These are phyloP conservation scores for Rhynchosporium secalis DNA, from an alignment of 2,329 filamentous ascomycete species.

Conservation along the genomic window DNA sequence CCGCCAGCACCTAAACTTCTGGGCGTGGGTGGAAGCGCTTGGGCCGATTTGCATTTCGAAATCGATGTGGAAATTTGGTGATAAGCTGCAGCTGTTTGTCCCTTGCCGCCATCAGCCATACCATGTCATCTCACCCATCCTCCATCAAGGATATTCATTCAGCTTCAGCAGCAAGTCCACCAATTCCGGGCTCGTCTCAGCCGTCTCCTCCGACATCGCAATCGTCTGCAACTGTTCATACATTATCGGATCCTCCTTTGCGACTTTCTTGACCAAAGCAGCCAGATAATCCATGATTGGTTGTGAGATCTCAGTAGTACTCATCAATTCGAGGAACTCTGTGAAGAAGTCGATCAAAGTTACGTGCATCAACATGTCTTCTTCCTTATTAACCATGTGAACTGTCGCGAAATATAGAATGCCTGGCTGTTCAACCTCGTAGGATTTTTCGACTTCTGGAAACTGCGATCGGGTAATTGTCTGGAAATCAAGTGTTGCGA, in stretches of 20 bases:
- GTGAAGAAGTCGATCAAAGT: constrained; percentile 39
- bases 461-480: constrained; percentile 34
- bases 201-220: constrained; percentile 21
- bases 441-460: constrained; percentile 34
- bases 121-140: not conserved
- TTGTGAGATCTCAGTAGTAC: constrained; percentile 33
- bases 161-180: constrained; percentile 34
- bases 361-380: constrained; percentile 41
- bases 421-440: constrained; percentile 30
- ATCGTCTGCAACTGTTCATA: constrained; percentile 37
- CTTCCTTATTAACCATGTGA: constrained; percentile 39
- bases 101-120: not conserved
- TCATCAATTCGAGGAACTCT: constrained; percentile 38
- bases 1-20: not conserved
- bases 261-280: constrained; percentile 33
- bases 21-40: too few relatives aligned
- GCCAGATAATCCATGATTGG: constrained; percentile 35
- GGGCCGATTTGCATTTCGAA: too few relatives aligned
- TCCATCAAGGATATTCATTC: constrained; percentile 25
- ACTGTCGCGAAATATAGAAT: constrained; percentile 38
- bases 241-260: constrained; percentile 32
- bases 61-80: not conserved
- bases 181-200: constrained; percentile 35
- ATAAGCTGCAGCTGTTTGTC: not conserved
- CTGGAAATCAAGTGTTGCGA: constrained; percentile 36